These are phyloP conservation scores for Tricholoma saponaceum DNA, from an alignment of 768 basidiomycete genomes.

Conservation along the genomic window DNA sequence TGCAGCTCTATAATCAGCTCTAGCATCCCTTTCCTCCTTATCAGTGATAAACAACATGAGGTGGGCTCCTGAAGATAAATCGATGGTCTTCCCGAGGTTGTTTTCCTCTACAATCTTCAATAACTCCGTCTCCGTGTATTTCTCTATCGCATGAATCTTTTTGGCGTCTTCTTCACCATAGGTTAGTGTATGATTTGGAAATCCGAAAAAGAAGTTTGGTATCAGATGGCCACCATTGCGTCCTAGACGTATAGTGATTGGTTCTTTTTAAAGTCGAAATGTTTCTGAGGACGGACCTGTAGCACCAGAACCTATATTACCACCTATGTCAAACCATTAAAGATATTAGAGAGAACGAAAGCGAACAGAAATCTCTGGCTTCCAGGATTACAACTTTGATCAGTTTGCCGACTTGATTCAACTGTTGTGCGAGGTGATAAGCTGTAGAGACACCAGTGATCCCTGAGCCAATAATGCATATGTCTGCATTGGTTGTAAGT, in stretches of 20 bases:
- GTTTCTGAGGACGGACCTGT: conserved; percentile 46
- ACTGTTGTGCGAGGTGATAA: conserved; percentile 57
- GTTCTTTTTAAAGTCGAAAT: neutral
- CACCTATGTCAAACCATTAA: neutral
- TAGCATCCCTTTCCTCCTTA: conserved; percentile 34
- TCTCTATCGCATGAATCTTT: conserved; percentile 52
- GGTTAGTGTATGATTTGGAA: conserved; percentile 27
- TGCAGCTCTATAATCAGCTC: conserved; percentile 51
- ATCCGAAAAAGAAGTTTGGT: conserved; percentile 42
- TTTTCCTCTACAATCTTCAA: conserved; percentile 43
- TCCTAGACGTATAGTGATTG: conserved; percentile 33
- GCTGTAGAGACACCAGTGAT: conserved; percentile 78
- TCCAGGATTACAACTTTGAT: conserved; percentile 67
- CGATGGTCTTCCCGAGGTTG: conserved; percentile 45
- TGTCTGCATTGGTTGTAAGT: conserved; percentile 57
- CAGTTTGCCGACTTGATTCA: conserved; percentile 17
- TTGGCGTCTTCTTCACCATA: conserved; percentile 55
- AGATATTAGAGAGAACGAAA: conserved; percentile 1
- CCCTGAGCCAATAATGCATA: conserved; percentile 78
- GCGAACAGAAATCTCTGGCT: conserved; percentile 83
- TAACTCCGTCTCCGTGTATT: conserved; percentile 46
- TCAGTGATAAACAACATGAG: conserved; percentile 45
- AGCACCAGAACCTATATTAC: conserved; percentile 66
- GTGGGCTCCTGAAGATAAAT: conserved; percentile 58
- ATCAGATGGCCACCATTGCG: conserved; percentile 79